A percentile compares a stretch with the other conserved stretches of the same genome.
Evolutionary conservation across 495 filamentous ascomycete species (phyloP).

Genomic region (Hypoxylon intermedium): DNA sequence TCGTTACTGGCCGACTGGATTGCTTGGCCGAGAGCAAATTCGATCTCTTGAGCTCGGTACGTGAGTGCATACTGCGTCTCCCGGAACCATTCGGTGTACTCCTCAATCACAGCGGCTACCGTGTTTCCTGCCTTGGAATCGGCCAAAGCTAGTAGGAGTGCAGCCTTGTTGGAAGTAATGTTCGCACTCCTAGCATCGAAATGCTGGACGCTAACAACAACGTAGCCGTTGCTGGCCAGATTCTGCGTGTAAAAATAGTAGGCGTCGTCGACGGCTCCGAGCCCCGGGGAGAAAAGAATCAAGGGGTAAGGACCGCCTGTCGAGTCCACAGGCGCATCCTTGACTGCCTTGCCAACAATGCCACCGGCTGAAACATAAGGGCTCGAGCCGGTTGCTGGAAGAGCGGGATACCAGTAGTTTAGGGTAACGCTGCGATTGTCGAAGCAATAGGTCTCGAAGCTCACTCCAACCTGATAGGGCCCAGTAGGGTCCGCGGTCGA

Average conservation of each 20-base stretch:
- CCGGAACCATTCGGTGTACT: slow-evolving; percentile 16
- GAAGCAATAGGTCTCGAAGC: slow-evolving; percentile 8
- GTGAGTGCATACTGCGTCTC: slow-evolving; percentile 21
- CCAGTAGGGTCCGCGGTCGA: neutral
- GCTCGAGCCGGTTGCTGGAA: neutral
- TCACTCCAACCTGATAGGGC: slow-evolving; percentile 1
- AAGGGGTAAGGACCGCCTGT: slow-evolving; percentile 1
- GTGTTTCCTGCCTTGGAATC: neutral
- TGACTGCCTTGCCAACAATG: slow-evolving; percentile 2
- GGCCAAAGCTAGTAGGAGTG: neutral
- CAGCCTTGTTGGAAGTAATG: neutral
- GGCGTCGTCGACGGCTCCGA: slow-evolving; percentile 2
- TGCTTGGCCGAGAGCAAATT: slow-evolving; percentile 1
- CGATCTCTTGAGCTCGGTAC: slow-evolving; percentile 15
- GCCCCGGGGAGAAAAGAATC: neutral
- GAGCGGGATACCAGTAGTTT: slow-evolving; percentile 3
- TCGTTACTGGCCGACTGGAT: neutral
- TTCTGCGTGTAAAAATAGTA: slow-evolving; percentile 8
- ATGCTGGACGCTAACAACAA: slow-evolving; percentile 1
- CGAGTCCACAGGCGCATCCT: slow-evolving; percentile 6
- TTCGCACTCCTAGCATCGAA: slow-evolving; percentile 2
- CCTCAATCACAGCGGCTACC: slow-evolving; percentile 9
- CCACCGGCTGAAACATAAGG: neutral
- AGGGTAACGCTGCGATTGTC: neutral
- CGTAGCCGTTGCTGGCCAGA: slow-evolving; percentile 1